Evolutionary conservation across 345 rosid genomes (phyloP).

Genomic region (Salix caprea): DNA sequence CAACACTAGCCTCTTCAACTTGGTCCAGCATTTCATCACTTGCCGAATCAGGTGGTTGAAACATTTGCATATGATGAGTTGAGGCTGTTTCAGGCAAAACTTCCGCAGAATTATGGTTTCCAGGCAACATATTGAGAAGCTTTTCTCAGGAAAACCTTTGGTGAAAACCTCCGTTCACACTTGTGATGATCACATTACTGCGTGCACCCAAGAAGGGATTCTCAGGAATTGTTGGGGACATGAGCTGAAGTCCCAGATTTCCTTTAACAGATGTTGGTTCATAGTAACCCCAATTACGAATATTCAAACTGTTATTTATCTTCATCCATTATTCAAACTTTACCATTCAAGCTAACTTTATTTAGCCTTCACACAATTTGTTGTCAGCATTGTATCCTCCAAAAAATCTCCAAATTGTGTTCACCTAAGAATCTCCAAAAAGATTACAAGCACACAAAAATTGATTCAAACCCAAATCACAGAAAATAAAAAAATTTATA

Average conservation of each 20-base stretch:
- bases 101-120: slow-evolving; percentile 34
- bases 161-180: background rate
- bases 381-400: background rate
- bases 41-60: slow-evolving; percentile 49
- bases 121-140: slow-evolving; percentile 52
- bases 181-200: background rate
- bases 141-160: slow-evolving; percentile 34
- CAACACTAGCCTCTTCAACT: slow-evolving; percentile 41
- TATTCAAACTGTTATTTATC: no score
- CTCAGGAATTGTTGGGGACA: background rate
- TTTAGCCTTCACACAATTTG: background rate
- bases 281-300: background rate
- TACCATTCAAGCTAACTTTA: background rate
- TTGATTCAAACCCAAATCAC: background rate
- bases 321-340: background rate
- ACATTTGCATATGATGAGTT: slow-evolving; percentile 53
- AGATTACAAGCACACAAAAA: no score
- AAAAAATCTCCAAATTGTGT: background rate
- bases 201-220: background rate
- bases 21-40: slow-evolving; percentile 42
- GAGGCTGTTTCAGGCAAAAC: slow-evolving; percentile 58
- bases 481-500: no score
- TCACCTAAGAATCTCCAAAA: background rate
- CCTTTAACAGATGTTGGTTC: background rate
- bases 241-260: background rate